A percentile compares a stretch with the other conserved stretches of the same genome.
Evolutionary conservation across 2,329 filamentous ascomycete species (phyloP).

Genomic region (Hymenoscyphus occultus): DNA sequence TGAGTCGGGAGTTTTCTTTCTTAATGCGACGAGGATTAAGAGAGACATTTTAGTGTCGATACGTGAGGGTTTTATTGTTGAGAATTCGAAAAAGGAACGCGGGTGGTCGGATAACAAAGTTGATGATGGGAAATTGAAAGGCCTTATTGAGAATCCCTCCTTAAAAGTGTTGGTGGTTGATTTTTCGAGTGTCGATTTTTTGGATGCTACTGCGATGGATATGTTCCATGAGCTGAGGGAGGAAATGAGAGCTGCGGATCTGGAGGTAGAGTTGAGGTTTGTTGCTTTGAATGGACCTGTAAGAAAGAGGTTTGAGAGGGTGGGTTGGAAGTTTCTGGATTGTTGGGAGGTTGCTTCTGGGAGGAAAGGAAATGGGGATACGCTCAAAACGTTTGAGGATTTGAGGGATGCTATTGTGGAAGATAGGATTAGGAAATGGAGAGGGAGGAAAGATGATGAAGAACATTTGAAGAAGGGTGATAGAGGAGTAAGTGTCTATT

Average conservation of each 20-base stretch:
- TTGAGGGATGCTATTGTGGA: neutral
- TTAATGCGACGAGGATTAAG: slow-evolving; percentile 5
- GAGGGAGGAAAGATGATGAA: neutral
- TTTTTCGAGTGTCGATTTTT: slow-evolving; percentile 12
- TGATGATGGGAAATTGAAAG: neutral
- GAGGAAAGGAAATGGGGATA: neutral
- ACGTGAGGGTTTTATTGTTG: slow-evolving; percentile 2
- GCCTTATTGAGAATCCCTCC: slow-evolving; percentile 7
- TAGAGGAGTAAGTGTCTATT: neutral
- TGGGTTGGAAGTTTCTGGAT: slow-evolving; percentile 19
- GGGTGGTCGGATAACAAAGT: slow-evolving; percentile 10
- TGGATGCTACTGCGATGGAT: slow-evolving; percentile 20
- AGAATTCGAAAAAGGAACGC: slow-evolving; percentile 5
- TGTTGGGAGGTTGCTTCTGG: neutral
- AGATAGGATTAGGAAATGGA: neutral
- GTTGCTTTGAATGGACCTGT: slow-evolving; percentile 16
- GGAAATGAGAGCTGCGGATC: slow-evolving; percentile 14
- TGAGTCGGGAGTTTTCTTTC: neutral
- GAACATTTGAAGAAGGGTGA: neutral
- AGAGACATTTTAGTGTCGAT: slow-evolving; percentile 3
- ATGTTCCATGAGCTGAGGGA: slow-evolving; percentile 18
- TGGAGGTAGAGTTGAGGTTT: slow-evolving; percentile 17
- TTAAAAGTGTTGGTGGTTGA: slow-evolving; percentile 16
- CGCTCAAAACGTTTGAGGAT: neutral
- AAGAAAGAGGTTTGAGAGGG: slow-evolving; percentile 15